phyloP scores from a whole-genome alignment of 306 rosid species.

The Bauhinia variegata region DNA sequence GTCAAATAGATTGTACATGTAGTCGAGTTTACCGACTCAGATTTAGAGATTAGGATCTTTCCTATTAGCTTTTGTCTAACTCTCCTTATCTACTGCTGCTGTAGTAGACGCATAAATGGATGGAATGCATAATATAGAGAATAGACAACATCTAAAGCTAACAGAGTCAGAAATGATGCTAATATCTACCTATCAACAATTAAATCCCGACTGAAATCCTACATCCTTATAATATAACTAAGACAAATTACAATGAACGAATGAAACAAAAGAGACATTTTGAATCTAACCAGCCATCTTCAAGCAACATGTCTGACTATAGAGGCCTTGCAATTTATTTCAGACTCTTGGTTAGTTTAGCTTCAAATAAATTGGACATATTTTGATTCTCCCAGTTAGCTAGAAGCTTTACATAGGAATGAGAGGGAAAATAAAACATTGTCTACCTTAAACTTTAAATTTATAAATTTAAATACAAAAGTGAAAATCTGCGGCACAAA shows the following conservation, averaged over 20 bases:
- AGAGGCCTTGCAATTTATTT: neutral
- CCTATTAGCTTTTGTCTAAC: too few species aligned
- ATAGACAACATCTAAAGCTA: too few species aligned
- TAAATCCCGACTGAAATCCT: too few species aligned
- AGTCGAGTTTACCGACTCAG: neutral
- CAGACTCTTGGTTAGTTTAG: neutral
- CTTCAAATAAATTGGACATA: neutral
- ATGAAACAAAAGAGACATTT: neutral
- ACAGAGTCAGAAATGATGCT: too few species aligned
- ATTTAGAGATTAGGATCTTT: too few species aligned
- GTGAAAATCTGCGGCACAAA: neutral
- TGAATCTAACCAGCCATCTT: neutral
- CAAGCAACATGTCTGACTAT: neutral
- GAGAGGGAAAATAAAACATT: neutral
- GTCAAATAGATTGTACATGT: constrained; percentile 8
- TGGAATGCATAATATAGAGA: too few species aligned
- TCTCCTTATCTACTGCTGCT: too few species aligned
- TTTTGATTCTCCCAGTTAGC: neutral
- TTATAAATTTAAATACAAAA: neutral
- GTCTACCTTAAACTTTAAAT: neutral
- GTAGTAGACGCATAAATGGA: too few species aligned
- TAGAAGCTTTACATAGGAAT: neutral
- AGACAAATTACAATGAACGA: neutral
- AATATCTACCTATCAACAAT: too few species aligned
- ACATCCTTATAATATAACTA: too few species aligned